Evolutionary conservation across 306 rosid genomes (phyloP).

Genomic region (Purshia tridentata): DNA sequence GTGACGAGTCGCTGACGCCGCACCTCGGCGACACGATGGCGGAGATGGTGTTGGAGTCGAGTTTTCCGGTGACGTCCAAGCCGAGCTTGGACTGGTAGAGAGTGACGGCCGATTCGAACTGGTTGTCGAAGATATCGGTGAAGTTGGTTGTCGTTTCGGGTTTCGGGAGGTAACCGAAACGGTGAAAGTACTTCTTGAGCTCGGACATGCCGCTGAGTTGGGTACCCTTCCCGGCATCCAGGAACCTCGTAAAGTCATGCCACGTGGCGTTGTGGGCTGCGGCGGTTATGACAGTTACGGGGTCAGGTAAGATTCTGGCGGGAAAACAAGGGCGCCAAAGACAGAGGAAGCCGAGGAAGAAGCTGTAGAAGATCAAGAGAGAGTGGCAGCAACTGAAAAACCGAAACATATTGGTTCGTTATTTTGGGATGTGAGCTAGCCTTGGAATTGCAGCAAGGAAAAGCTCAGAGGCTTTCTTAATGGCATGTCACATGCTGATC

Average conservation of each 20-base stretch:
- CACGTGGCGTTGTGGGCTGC: constrained; percentile 50
- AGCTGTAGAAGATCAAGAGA: constrained; percentile 17
- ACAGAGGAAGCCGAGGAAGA: constrained; percentile 31
- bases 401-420: constrained; percentile 47
- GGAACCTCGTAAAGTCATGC: constrained; percentile 63
- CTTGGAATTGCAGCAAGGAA: constrained; percentile 5
- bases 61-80: constrained; percentile 60
- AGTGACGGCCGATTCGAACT: constrained; percentile 58
- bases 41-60: constrained; percentile 63
- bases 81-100: constrained; percentile 70
- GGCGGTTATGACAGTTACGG: constrained; percentile 39
- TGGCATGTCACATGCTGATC: constrained; percentile 5
- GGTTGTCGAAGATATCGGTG: constrained; percentile 62
- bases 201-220: constrained; percentile 68
- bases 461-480: background rate
- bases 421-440: constrained; percentile 23
- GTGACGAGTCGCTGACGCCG: constrained; percentile 57
- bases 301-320: constrained; percentile 51
- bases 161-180: constrained; percentile 71
- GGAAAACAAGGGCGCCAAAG: constrained; percentile 62
- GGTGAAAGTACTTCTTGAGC: constrained; percentile 73
- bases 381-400: constrained; percentile 38
- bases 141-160: constrained; percentile 34
- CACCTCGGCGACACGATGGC: constrained; percentile 79
- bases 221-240: constrained; percentile 70